Evolutionary conservation across 441 rosid genomes (phyloP).

Genomic region (Geranium incanum): DNA sequence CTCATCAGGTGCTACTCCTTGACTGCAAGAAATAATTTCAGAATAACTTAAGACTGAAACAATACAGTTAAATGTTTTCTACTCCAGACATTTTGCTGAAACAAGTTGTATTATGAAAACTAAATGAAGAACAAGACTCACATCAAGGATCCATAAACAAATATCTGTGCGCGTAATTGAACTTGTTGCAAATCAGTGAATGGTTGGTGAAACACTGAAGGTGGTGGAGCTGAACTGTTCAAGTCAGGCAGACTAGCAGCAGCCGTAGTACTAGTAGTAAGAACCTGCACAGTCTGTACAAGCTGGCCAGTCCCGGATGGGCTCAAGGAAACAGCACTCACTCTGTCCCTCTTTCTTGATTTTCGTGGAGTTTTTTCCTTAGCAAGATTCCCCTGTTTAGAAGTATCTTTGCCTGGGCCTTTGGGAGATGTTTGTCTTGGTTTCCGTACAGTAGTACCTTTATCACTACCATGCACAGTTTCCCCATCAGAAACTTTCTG

Average conservation of each 20-base stretch:
- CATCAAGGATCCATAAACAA: constrained; percentile 97
- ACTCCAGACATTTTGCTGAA: not conserved
- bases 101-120: not conserved
- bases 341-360: constrained; percentile 44
- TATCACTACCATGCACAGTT: constrained; percentile 31
- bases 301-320: constrained; percentile 42
- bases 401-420: constrained; percentile 49
- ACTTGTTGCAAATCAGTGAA: constrained; percentile 96
- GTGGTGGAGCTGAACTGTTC: constrained; percentile 51
- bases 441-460: constrained; percentile 65
- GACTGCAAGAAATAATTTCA: constrained; percentile 45
- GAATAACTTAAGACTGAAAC: not conserved
- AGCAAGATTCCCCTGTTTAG: constrained; percentile 43
- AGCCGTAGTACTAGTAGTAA: constrained; percentile 24
- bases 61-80: not conserved
- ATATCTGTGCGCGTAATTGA: constrained; percentile 96
- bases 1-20: constrained; percentile 90
- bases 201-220: constrained; percentile 70
- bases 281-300: constrained; percentile 52
- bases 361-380: constrained; percentile 42
- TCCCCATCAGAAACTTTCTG: constrained; percentile 35
- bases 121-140: constrained; percentile 30
- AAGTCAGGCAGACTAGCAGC: constrained; percentile 61
- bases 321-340: constrained; percentile 32
- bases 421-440: constrained; percentile 59